Percentiles rank a stretch among this genome's conserved stretches.
Evolutionary conservation across 306 rosid genomes (phyloP).

Genomic region (Abrus pulchellus): DNA sequence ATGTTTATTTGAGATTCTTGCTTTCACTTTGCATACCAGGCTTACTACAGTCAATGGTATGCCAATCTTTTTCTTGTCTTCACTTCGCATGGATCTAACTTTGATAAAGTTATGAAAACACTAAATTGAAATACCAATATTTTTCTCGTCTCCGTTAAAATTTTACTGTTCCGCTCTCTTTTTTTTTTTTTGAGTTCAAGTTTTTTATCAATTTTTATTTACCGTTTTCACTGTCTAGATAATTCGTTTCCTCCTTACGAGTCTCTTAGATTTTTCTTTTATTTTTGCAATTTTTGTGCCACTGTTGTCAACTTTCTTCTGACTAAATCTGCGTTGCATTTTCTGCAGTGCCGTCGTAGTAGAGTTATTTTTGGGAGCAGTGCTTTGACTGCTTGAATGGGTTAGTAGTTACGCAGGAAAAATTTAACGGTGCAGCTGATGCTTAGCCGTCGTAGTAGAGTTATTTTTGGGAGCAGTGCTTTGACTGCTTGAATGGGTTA

Average conservation of each 20-base stretch:
- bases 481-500: no score
- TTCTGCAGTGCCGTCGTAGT: conserved; percentile 69
- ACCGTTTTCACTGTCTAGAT: no score
- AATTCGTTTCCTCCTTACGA: no score
- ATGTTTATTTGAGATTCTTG: no score
- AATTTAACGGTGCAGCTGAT: conserved; percentile 26
- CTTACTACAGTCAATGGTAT: no score
- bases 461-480: not conserved
- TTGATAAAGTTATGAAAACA: not conserved
- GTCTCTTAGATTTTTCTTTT: not conserved
- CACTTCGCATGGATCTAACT: no score
- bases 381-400: no score
- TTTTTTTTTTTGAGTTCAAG: no score
- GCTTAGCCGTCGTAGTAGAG: conserved; percentile 66
- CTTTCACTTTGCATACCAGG: no score
- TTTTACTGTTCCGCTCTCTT: not conserved
- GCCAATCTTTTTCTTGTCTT: no score
- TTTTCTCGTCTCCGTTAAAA: not conserved
- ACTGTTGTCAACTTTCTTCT: not conserved
- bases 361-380: conserved; percentile 4
- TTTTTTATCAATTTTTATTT: no score
- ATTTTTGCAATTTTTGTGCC: not conserved
- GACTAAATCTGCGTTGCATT: not conserved
- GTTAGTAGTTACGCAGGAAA: no score
- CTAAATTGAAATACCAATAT: not conserved